Percentiles rank a stretch among this genome's conserved stretches.
phyloP scores from a whole-genome alignment of 1,139 yeast species.

The Geotrichum histeridarum region DNA sequence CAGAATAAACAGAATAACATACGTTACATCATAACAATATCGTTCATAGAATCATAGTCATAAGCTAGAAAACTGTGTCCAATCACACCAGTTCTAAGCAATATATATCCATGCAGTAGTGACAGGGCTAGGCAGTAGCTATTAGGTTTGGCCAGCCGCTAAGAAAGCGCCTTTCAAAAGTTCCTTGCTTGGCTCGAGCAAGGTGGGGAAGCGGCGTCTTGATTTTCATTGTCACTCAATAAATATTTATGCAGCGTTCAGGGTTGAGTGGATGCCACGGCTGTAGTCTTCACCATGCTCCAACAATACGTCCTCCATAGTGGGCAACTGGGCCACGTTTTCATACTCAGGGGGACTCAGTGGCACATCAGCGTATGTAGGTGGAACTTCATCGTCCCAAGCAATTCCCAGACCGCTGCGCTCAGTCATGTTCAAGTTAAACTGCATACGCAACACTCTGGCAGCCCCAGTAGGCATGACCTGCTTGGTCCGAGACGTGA shows the following conservation, averaged over 20 bases:
- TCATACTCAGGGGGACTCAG: conserved; percentile 81
- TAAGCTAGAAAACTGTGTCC: too few species aligned
- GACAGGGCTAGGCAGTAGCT: too few species aligned
- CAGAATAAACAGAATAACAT: too few species aligned
- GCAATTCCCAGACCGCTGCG: conserved; percentile 93
- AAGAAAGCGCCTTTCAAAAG: too few species aligned
- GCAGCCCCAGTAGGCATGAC: conserved; percentile 79
- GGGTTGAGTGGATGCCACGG: conserved; percentile 7
- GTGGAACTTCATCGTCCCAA: conserved; percentile 99
- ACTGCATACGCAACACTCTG: conserved; percentile 89
- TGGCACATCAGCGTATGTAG: conserved; percentile 83
- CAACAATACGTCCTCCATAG: conserved; percentile 29
- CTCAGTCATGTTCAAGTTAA: conserved; percentile 72
- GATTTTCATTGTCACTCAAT: too few species aligned
- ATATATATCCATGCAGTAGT: too few species aligned
- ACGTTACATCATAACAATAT: too few species aligned
- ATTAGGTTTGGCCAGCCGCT: too few species aligned
- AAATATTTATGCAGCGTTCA: neutral
- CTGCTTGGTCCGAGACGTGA: conserved; percentile 34
- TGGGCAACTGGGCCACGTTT: conserved; percentile 30
- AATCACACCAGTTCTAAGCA: too few species aligned
- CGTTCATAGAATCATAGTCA: too few species aligned
- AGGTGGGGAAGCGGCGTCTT: too few species aligned
- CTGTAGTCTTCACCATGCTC: neutral
- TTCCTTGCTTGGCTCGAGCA: too few species aligned